phyloP scores from a whole-genome alignment of 768 basidiomycete genomes.

The Neoboletus subvelutipes region DNA sequence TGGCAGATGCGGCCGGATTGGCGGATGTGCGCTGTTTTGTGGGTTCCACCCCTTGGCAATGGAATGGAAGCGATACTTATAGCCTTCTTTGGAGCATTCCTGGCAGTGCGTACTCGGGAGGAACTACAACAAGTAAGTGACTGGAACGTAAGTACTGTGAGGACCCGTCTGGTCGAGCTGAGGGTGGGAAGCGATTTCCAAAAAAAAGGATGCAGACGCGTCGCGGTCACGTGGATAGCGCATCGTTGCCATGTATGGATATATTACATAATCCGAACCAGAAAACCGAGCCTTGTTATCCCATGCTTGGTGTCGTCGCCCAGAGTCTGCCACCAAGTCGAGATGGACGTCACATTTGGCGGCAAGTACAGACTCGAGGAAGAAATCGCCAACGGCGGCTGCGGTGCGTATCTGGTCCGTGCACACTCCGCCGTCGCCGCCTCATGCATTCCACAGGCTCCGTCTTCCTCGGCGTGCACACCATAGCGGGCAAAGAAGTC shows the following conservation, averaged over 20 bases:
- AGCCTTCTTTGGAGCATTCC: neutral
- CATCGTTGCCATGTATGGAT: slow-evolving; percentile 1
- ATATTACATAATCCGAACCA: slow-evolving; percentile 27
- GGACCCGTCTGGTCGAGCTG: no score
- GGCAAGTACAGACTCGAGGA: slow-evolving; percentile 79
- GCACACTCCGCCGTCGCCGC: slow-evolving; percentile 1
- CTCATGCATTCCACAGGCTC: slow-evolving; percentile 47
- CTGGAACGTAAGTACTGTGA: no score
- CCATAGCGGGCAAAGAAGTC: slow-evolving; percentile 78
- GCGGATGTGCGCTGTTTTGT: no score
- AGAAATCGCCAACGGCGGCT: slow-evolving; percentile 79
- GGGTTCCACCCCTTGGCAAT: neutral
- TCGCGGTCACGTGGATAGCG: slow-evolving; percentile 31
- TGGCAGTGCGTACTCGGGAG: neutral
- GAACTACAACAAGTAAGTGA: no score
- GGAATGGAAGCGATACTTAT: neutral
- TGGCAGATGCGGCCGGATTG: no score
- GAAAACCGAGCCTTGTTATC: slow-evolving; percentile 4
- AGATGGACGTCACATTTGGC: slow-evolving; percentile 52
- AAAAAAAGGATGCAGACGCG: slow-evolving; percentile 14
- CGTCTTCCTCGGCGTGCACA: slow-evolving; percentile 77
- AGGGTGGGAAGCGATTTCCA: neutral
- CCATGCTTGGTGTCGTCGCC: neutral
- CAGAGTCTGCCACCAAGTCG: slow-evolving; percentile 17
- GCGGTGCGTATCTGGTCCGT: slow-evolving; percentile 64